A percentile compares a stretch with the other conserved stretches of the same genome.
Conservation (phyloP, 1,139 yeast genomes). For the Hemisphaericaspora xylofermentans region DNA sequence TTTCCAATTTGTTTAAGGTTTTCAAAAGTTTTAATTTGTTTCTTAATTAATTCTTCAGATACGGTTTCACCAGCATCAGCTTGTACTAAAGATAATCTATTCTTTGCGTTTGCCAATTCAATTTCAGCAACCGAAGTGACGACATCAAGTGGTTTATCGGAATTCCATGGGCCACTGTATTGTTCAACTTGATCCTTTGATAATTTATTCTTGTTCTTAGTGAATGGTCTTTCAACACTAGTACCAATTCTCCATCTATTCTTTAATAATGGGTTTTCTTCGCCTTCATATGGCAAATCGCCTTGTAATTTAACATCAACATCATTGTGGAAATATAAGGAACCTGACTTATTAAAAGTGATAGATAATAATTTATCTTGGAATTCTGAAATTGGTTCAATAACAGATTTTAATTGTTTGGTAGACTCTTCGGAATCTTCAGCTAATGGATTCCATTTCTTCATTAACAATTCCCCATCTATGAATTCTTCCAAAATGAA, state of each 20-base stretch:
- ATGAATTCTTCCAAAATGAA: slow-evolving; percentile 78
- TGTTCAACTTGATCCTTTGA: slow-evolving; percentile 44
- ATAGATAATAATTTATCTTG: slow-evolving; percentile 51
- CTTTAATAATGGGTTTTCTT: slow-evolving; percentile 49
- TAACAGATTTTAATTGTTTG: slow-evolving; percentile 51
- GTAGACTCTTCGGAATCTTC: slow-evolving; percentile 31
- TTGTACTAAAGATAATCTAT: slow-evolving; percentile 54
- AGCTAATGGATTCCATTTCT: slow-evolving; percentile 81
- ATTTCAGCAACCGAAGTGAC: slow-evolving; percentile 62
- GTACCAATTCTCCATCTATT: slow-evolving; percentile 91
- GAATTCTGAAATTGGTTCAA: slow-evolving; percentile 62
- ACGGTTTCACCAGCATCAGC: slow-evolving; percentile 53
- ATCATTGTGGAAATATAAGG: slow-evolving; percentile 72
- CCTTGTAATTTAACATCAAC: slow-evolving; percentile 42
- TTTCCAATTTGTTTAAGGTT: slow-evolving; percentile 57
- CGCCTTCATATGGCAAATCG: slow-evolving; percentile 64
- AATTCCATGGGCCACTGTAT: slow-evolving; percentile 74
- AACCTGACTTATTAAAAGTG: slow-evolving; percentile 73
- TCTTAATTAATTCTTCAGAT: slow-evolving; percentile 39
- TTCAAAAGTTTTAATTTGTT: slow-evolving; percentile 58
- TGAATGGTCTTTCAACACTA: slow-evolving; percentile 74
- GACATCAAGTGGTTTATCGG: slow-evolving; percentile 56
- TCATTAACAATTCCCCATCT: slow-evolving; percentile 82
- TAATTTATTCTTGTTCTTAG: slow-evolving; percentile 61
- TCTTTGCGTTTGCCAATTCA: slow-evolving; percentile 63